Evolutionary conservation across 1,139 yeast genomes (phyloP).

Genomic region (Scheffersomyces illinoinensis): DNA sequence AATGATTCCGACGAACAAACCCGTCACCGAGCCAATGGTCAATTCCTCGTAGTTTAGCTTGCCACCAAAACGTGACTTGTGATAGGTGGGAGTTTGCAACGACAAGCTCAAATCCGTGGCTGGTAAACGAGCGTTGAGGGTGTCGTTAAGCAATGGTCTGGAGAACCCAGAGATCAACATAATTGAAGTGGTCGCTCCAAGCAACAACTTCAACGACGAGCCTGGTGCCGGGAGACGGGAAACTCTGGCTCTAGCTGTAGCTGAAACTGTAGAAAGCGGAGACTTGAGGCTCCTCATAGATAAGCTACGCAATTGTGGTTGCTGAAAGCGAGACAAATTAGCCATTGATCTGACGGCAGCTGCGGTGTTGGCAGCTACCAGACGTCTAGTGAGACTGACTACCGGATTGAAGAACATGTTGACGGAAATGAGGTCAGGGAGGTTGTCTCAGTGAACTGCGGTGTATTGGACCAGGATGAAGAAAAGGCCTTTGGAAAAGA

Average conservation of each 20-base stretch:
- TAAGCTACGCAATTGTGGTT: neutral
- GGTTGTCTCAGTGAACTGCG: too few species aligned
- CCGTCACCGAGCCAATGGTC: slow-evolving; percentile 68
- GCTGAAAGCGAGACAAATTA: neutral
- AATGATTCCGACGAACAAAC: slow-evolving; percentile 61
- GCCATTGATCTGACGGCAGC: neutral
- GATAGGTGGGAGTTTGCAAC: neutral
- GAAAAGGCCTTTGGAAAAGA: neutral
- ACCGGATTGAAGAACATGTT: neutral
- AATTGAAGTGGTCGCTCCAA: slow-evolving; percentile 5
- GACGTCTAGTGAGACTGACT: neutral
- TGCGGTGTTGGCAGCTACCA: neutral
- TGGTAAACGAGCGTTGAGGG: slow-evolving; percentile 1
- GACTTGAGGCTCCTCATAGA: neutral
- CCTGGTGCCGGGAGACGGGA: neutral
- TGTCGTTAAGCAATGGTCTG: slow-evolving; percentile 8
- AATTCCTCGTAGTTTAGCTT: slow-evolving; percentile 62
- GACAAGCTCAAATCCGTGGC: neutral
- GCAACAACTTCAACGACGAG: slow-evolving; percentile 6
- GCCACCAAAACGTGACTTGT: slow-evolving; percentile 26
- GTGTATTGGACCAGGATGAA: neutral
- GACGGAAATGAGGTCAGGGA: neutral
- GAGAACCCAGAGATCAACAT: slow-evolving; percentile 3
- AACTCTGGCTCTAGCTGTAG: neutral
- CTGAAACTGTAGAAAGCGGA: slow-evolving; percentile 1